These are phyloP conservation scores for Prinsepia uniflora DNA, from an alignment of 306 rosid genomes.

Conservation along the genomic window DNA sequence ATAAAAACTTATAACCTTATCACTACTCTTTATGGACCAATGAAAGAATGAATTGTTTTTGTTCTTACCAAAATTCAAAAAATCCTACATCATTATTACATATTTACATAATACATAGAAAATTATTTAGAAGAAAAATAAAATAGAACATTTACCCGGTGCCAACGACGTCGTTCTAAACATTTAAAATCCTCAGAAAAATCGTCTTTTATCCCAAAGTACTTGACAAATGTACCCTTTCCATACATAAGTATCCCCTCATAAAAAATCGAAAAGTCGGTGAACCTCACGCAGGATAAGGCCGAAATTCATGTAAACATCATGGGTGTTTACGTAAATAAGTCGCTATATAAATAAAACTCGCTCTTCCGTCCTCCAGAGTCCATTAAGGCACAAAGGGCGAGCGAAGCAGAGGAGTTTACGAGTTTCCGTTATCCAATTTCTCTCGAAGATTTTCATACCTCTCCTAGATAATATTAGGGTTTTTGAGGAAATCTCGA, in stretches of 20 bases:
- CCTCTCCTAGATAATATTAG: slow-evolving; percentile 31
- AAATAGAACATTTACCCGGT: background rate
- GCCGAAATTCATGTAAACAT: background rate
- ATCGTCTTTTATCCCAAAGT: rapidly evolving
- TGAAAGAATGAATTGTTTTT: too few species aligned
- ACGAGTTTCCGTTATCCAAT: slow-evolving; percentile 79
- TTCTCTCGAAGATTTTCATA: slow-evolving; percentile 30
- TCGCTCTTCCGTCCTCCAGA: slow-evolving; percentile 4
- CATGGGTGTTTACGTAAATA: slow-evolving; percentile 32
- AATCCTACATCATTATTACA: too few species aligned
- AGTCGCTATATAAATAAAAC: slow-evolving; percentile 20
- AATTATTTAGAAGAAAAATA: too few species aligned
- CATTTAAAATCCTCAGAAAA: background rate
- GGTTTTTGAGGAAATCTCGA: slow-evolving; percentile 46
- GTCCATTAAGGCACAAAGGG: slow-evolving; percentile 23
- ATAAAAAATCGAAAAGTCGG: background rate
- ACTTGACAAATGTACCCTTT: slow-evolving; percentile 21
- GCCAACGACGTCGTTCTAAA: background rate
- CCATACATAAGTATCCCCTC: background rate
- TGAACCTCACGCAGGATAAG: rapidly evolving
- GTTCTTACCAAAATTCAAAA: too few species aligned
- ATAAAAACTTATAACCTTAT: too few species aligned
- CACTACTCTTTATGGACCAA: too few species aligned
- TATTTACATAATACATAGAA: too few species aligned
- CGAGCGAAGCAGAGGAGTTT: slow-evolving; percentile 65